These are phyloP conservation scores for Penicillium simplicissimum DNA, from an alignment of 495 filamentous ascomycete genomes.

Conservation along the genomic window DNA sequence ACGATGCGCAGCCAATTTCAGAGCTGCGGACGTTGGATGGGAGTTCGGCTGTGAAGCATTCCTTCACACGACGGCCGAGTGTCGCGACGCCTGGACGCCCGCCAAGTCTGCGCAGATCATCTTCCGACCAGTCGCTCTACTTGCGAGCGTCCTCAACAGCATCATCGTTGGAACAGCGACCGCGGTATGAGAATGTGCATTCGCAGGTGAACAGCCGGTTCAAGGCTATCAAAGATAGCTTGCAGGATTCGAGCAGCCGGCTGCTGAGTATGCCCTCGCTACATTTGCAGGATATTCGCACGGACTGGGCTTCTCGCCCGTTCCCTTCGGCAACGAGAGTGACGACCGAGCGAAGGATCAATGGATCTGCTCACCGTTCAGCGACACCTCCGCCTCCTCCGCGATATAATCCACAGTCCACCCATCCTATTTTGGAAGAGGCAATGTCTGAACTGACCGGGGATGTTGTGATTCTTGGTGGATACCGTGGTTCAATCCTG, in stretches of 20 bases:
- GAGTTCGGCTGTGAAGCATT: conserved; percentile 37
- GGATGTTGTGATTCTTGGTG: conserved; percentile 86
- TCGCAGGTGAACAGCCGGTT: conserved; percentile 78
- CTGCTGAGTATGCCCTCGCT: conserved; percentile 62
- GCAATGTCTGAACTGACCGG: conserved; percentile 73
- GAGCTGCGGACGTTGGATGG: conserved; percentile 35
- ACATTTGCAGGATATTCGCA: conserved; percentile 52
- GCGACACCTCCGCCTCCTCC: conserved; percentile 26
- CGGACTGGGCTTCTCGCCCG: conserved; percentile 39
- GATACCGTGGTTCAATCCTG: conserved; percentile 86
- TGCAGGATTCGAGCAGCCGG: conserved; percentile 75
- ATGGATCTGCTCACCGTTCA: conserved; percentile 9
- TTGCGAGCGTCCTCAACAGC: conserved; percentile 65
- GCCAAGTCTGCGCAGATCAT: conserved; percentile 55
- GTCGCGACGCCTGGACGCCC: conserved; percentile 25
- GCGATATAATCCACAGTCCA: conserved; percentile 32
- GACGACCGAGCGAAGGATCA: conserved; percentile 10
- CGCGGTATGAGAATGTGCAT: conserved; percentile 76
- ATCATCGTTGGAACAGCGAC: conserved; percentile 83
- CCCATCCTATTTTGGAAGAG: conserved; percentile 57
- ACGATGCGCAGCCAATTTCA: conserved; percentile 25
- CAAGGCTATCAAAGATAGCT: conserved; percentile 89
- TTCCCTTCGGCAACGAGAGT: conserved; percentile 19
- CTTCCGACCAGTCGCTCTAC: conserved; percentile 76
- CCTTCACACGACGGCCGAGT: conserved; percentile 33